Evolutionary conservation across 2,329 filamentous ascomycete species (phyloP).

Genomic region (Penicillium frequentans): DNA sequence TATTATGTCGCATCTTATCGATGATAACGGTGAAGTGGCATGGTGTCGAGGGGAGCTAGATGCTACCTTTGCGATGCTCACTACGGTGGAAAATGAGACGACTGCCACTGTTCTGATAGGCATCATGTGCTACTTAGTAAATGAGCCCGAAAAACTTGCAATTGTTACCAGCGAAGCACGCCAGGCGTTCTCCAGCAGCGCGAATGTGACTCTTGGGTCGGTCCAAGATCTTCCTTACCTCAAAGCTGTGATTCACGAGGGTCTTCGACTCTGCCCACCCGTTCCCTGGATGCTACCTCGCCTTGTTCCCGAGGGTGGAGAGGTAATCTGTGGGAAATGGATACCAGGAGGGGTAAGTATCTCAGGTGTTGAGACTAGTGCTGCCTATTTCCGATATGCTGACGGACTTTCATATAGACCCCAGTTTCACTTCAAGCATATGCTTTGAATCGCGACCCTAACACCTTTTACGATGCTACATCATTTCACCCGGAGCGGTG

Average conservation of each 20-base stretch:
- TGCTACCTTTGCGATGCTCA: constrained; percentile 1
- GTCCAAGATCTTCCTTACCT: constrained; percentile 62
- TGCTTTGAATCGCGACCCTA: neutral
- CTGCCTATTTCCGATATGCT: neutral
- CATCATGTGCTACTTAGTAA: constrained; percentile 1
- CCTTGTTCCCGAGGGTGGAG: neutral
- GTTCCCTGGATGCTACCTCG: constrained; percentile 63
- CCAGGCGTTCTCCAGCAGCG: neutral
- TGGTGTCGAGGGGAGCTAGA: neutral
- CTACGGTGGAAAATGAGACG: constrained; percentile 27
- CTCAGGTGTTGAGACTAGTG: neutral
- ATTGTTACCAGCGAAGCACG: neutral
- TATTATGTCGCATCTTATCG: neutral
- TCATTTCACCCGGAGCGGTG: constrained; percentile 7
- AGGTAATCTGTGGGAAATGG: neutral
- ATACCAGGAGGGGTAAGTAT: constrained; percentile 1
- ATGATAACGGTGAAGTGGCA: neutral
- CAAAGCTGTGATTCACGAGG: constrained; percentile 71
- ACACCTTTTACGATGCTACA: neutral
- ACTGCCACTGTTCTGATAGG: constrained; percentile 20
- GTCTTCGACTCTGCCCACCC: constrained; percentile 67
- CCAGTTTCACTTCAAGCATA: neutral
- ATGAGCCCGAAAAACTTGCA: neutral
- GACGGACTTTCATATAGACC: neutral
- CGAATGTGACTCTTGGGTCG: neutral